These are phyloP conservation scores for Hortiboletus campestris DNA, from an alignment of 768 basidiomycete species.

Conservation along the genomic window DNA sequence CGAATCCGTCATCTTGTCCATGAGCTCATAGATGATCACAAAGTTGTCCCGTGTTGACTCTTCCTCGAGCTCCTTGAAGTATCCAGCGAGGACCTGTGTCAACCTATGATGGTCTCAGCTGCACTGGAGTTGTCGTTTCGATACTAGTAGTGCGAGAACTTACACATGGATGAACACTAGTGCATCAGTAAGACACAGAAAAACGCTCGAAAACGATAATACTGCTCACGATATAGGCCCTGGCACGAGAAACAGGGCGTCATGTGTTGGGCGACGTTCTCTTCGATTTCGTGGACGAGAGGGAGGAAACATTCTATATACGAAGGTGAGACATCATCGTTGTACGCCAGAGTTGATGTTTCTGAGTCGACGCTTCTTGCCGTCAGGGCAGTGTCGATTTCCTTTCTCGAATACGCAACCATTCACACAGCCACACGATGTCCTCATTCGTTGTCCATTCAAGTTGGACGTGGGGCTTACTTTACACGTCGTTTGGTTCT, in stretches of 20 bases:
- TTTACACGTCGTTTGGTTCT: too few species aligned
- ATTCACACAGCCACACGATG: too few species aligned
- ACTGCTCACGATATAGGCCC: constrained; percentile 82
- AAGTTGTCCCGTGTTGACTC: constrained; percentile 99
- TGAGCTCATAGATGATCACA: constrained; percentile 96
- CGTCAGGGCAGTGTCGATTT: constrained; percentile 1
- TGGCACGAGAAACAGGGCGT: constrained; percentile 95
- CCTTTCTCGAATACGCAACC: constrained; percentile 16
- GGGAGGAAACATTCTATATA: constrained; percentile 94
- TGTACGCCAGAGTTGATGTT: constrained; percentile 51
- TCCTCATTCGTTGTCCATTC: too few species aligned
- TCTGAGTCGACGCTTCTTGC: too few species aligned
- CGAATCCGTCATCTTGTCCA: constrained; percentile 99
- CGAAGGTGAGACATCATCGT: constrained; percentile 89
- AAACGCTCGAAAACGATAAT: background rate
- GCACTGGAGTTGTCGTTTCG: constrained; percentile 95
- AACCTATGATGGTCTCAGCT: constrained; percentile 95
- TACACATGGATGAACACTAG: background rate
- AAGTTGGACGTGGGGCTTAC: too few species aligned
- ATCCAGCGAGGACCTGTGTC: constrained; percentile 89
- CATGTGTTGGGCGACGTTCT: constrained; percentile 94
- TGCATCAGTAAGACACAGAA: background rate
- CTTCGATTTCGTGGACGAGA: constrained; percentile 90
- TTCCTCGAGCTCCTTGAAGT: constrained; percentile 99
- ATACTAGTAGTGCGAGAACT: constrained; percentile 96